A percentile compares a stretch with the other conserved stretches of the same genome.
phyloP scores from a whole-genome alignment of 305 asterid species.

The Withania somnifera region DNA sequence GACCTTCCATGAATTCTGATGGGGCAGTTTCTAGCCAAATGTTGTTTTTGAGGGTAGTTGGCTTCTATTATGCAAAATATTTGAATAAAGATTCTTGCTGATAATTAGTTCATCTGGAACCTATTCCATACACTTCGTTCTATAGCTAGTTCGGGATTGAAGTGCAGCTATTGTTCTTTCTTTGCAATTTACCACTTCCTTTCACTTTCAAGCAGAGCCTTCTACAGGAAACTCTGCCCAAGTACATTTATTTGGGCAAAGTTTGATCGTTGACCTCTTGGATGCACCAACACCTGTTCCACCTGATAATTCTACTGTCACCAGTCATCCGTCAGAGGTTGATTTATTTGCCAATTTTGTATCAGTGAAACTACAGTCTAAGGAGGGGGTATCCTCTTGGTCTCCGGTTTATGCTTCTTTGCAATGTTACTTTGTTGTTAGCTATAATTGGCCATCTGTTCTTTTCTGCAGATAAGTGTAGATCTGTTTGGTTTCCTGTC shows the following conservation, averaged over 20 bases:
- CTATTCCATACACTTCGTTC: neutral
- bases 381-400: conserved; percentile 23
- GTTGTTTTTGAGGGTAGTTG: too few relatives aligned
- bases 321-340: conserved; percentile 43
- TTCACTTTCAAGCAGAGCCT: conserved; percentile 39
- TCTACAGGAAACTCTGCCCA: conserved; percentile 46
- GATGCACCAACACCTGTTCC: conserved; percentile 47
- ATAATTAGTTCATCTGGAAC: neutral
- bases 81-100: neutral
- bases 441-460: neutral
- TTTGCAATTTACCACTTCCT: neutral
- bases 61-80: neutral
- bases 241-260: conserved; percentile 77
- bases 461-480: neutral
- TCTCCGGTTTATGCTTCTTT: conserved; percentile 14
- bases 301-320: conserved; percentile 28
- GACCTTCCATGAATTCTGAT: neutral
- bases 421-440: neutral
- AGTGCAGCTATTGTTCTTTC: neutral
- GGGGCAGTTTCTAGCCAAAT: neutral
- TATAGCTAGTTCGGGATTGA: neutral
- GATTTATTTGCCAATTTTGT: conserved; percentile 91
- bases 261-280: conserved; percentile 67
- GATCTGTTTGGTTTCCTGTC: conserved; percentile 27
- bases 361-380: conserved; percentile 47